These are phyloP conservation scores for Fusarium goolgardi DNA, from an alignment of 2,329 filamentous ascomycete species.

Conservation along the genomic window DNA sequence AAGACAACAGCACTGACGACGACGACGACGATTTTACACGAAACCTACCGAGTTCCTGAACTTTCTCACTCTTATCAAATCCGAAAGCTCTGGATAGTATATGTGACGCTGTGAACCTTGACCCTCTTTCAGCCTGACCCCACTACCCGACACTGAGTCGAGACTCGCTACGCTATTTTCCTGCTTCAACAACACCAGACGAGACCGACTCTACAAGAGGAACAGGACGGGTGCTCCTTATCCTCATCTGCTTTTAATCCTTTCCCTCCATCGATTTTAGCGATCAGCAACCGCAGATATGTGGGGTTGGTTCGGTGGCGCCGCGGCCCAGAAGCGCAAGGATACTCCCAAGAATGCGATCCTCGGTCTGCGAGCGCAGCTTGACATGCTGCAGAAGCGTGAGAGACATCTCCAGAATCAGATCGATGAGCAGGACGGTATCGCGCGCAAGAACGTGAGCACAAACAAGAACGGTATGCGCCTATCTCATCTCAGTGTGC, in stretches of 20 bases:
- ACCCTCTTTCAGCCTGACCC: conserved; percentile 43
- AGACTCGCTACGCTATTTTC: conserved; percentile 43
- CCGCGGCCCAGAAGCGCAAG: conserved; percentile 84
- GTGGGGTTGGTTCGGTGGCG: conserved; percentile 94
- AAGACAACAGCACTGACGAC: conserved; percentile 39
- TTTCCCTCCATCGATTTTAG: conserved; percentile 5
- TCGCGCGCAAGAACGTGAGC: conserved; percentile 86
- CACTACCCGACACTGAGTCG: conserved; percentile 42
- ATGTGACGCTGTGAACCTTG: not conserved
- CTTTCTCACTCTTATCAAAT: not conserved
- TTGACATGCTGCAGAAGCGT: conserved; percentile 98
- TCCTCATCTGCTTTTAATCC: conserved; percentile 1
- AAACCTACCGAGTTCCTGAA: not conserved
- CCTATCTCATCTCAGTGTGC: not conserved
- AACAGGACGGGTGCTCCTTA: conserved; percentile 28
- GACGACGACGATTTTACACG: conserved; percentile 36
- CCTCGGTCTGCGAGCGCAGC: conserved; percentile 83
- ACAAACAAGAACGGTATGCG: conserved; percentile 89
- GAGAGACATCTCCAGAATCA: conserved; percentile 91
- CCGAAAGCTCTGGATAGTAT: conserved; percentile 1
- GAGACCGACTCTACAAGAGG: conserved; percentile 19
- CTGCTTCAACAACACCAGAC: conserved; percentile 29
- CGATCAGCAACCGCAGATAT: conserved; percentile 55
- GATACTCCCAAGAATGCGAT: conserved; percentile 98
- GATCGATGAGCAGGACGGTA: conserved; percentile 90